Base-by-base conservation (phyloP, 1,139 yeast species). In the Nematodospora anomalae region DNA sequence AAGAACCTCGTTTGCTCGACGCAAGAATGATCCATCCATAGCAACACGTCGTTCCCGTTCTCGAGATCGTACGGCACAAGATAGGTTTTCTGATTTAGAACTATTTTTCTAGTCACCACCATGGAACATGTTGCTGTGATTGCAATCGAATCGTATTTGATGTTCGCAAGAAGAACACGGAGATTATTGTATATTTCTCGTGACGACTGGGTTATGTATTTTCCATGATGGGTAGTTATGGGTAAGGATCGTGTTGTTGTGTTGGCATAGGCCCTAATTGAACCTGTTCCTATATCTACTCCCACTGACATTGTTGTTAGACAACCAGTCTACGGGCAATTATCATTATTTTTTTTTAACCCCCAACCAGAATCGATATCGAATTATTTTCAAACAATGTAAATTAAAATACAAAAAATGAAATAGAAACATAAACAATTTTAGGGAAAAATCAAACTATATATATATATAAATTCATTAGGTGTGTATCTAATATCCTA, bases 1-100 rank as follows among this genome's bases (percentile, higher is more conserved):
- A 36, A 3, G 38, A 29, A 2, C 71, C 52, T 45, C 74, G 71
- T 3, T 46, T 35, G 1, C 37, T 42, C 5, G 8, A 18, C 8
- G 21, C 21, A 18, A 8, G 79, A 58, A 34, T 34, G 16, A 14
- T 79, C 83, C 83, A 78, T 79, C 83, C 84, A 79, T 36, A 79
- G 60, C 5, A 79, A 60, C 2, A 78, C 62, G 47, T 76, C 76
- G 28, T 66, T 65, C 8, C 36, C 40, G 26, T 34, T 29, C 28
- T 28, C 35, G 13, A 50, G 44, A 16, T 52, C 53, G 33, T 53
- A 49, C 33, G 60, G 57, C 25, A 51, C 63, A 8, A 68, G 54
- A 14, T 45, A 26, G 4, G 49, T 31, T 3, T 26, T 21, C 2
- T 45, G 58, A 6, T 46, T 38, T 0, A 30, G 34, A 7, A 35